Evolutionary conservation across 164 flowering plant genomes (phyloP).

Genomic region (Echeveria elegans): DNA sequence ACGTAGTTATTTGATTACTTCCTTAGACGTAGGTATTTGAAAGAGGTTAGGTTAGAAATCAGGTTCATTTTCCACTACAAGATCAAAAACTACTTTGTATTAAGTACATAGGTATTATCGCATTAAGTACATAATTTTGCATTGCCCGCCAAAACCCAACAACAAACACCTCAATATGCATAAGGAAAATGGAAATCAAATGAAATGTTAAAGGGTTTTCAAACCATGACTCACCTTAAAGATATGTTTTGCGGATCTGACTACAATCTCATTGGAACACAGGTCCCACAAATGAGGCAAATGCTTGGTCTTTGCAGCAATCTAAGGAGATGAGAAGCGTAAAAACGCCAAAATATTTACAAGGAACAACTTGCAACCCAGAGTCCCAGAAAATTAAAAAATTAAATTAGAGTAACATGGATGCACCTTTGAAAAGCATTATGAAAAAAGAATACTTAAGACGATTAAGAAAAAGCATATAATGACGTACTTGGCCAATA

Average conservation of each 20-base stretch:
- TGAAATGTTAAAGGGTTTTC: not conserved
- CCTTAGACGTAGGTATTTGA: not conserved
- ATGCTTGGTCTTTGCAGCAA: slow-evolving; percentile 74
- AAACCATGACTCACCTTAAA: slow-evolving; percentile 49
- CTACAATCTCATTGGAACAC: slow-evolving; percentile 70
- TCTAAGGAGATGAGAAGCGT: slow-evolving; percentile 30
- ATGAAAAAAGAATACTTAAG: too few species aligned
- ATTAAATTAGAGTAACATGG: not conserved
- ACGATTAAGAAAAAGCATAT: too few species aligned
- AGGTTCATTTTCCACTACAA: not conserved
- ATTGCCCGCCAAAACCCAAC: too few species aligned
- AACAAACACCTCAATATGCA: not conserved
- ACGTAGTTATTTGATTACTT: too few species aligned
- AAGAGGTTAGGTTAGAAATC: not conserved
- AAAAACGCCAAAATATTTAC: not conserved
- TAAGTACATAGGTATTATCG: not conserved
- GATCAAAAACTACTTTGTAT: too few species aligned
- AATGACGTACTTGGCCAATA: slow-evolving; percentile 68
- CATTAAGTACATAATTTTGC: not conserved
- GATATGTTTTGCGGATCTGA: slow-evolving; percentile 88
- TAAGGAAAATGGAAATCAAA: not conserved
- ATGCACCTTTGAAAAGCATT: not conserved
- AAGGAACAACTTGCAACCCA: not conserved
- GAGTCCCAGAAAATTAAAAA: slow-evolving; percentile 1
- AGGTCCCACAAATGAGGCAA: slow-evolving; percentile 94